These are phyloP conservation scores for Eremomyces bilateralis DNA, from an alignment of 495 filamentous ascomycete species.

Conservation along the genomic window DNA sequence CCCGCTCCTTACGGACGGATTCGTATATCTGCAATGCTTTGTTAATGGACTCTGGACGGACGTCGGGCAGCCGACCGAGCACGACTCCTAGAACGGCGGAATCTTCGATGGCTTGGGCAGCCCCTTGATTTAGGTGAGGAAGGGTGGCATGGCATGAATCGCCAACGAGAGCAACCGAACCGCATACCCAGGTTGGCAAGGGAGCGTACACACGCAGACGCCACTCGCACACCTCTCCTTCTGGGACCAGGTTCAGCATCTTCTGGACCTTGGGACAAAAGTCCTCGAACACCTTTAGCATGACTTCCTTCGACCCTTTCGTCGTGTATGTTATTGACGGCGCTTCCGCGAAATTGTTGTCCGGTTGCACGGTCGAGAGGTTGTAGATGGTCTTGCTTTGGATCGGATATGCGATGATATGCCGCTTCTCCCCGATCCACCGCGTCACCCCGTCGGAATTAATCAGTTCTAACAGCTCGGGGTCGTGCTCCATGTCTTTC, in stretches of 20 bases:
- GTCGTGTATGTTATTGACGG: constrained; percentile 61
- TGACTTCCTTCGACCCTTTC: constrained; percentile 40
- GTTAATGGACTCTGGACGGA: constrained; percentile 32
- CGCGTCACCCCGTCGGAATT: constrained; percentile 44
- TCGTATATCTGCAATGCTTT: constrained; percentile 51
- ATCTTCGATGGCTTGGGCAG: constrained; percentile 71
- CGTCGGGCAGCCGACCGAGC: constrained; percentile 32
- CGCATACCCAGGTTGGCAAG: constrained; percentile 47
- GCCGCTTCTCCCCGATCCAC: constrained; percentile 57
- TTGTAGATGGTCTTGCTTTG: constrained; percentile 59
- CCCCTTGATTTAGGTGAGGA: constrained; percentile 59
- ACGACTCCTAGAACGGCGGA: constrained; percentile 48
- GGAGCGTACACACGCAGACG: constrained; percentile 49
- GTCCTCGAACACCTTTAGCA: constrained; percentile 44
- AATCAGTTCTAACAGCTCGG: constrained; percentile 44
- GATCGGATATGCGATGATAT: constrained; percentile 72
- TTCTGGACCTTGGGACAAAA: constrained; percentile 52
- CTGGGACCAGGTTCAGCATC: constrained; percentile 58
- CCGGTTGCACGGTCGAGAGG: constrained; percentile 52
- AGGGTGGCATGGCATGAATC: constrained; percentile 67
- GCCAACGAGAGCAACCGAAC: constrained; percentile 45
- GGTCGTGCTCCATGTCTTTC: constrained; percentile 40
- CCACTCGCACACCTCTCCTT: constrained; percentile 67
- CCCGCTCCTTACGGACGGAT: constrained; percentile 45
- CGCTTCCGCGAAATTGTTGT: constrained; percentile 47